Evolutionary conservation across 2,329 filamentous ascomycete genomes (phyloP).

Genomic region (Cercospora sojina): DNA sequence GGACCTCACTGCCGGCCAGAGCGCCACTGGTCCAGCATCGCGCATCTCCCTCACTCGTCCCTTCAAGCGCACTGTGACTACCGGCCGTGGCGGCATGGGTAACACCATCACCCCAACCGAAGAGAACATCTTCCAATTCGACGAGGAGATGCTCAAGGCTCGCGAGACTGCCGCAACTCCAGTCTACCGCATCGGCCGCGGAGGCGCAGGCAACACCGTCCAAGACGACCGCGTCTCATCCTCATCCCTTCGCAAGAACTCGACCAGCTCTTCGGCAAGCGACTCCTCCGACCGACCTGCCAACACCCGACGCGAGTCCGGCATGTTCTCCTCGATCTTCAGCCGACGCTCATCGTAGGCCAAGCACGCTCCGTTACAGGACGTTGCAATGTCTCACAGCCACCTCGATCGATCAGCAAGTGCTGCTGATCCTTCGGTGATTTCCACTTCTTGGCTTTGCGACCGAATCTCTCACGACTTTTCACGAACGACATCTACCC

Average conservation of each 20-base stretch:
- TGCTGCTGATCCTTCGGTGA: background rate
- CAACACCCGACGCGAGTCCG: conserved; percentile 22
- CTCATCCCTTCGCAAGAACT: conserved; percentile 10
- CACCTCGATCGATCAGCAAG: conserved; percentile 3
- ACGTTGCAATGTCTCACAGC: background rate
- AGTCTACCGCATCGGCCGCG: conserved; percentile 63
- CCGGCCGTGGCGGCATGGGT: conserved; percentile 59
- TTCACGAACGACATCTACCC: conserved; percentile 6
- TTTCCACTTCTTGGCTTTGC: background rate
- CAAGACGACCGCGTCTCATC: conserved; percentile 32
- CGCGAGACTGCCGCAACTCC: conserved; percentile 50
- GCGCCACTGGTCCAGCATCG: conserved; percentile 50
- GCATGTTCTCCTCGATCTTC: conserved; percentile 26
- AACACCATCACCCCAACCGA: conserved; percentile 56
- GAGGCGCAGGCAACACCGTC: conserved; percentile 58
- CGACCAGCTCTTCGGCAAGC: conserved; percentile 22
- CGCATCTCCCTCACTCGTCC: conserved; percentile 50
- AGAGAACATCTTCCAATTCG: conserved; percentile 65
- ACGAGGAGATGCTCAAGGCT: conserved; percentile 62
- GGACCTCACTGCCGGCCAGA: conserved; percentile 51
- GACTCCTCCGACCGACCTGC: conserved; percentile 31
- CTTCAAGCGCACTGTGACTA: conserved; percentile 54
- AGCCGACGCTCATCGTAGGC: conserved; percentile 26
- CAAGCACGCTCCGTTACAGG: conserved; percentile 1
- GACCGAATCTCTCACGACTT: conserved; percentile 3